A percentile compares a stretch with the other conserved stretches of the same genome.
Conservation (phyloP, 139 green algal genomes). For the Micromonas commoda region DNA sequence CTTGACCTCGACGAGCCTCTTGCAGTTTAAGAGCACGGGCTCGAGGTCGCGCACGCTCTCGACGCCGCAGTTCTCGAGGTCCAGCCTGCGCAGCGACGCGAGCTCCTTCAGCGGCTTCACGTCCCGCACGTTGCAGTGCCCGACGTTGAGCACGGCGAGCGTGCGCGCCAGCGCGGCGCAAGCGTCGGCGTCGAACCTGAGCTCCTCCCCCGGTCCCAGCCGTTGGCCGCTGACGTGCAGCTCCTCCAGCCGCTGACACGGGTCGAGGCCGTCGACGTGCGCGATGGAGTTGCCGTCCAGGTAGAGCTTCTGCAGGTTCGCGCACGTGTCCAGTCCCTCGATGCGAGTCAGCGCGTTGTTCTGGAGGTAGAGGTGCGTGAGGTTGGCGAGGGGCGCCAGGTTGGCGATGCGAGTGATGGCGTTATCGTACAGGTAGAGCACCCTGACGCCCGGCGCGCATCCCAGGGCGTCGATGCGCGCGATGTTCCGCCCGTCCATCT, state of each 20-base stretch:
- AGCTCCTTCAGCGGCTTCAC: neutral
- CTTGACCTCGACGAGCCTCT: neutral
- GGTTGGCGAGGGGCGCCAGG: neutral
- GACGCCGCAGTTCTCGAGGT: neutral
- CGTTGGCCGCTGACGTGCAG: constrained; percentile 45
- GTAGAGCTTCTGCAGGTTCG: constrained; percentile 46
- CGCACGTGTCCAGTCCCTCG: constrained; percentile 21
- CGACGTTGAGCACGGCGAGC: constrained; percentile 26
- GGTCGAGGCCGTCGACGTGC: constrained; percentile 23
- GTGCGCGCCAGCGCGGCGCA: constrained; percentile 20
- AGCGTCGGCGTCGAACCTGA: constrained; percentile 30
- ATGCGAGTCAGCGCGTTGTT: constrained; percentile 45
- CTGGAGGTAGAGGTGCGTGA: constrained; percentile 42
- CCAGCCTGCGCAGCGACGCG: neutral
- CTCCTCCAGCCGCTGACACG: constrained; percentile 40
- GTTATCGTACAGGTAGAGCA: constrained; percentile 56
- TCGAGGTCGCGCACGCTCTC: neutral
- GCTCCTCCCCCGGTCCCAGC: constrained; percentile 20
- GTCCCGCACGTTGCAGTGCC: neutral
- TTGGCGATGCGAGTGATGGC: constrained; percentile 17
- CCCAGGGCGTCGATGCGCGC: neutral
- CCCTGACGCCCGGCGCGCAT: constrained; percentile 16
- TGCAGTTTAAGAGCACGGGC: neutral
- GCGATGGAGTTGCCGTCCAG: constrained; percentile 42
- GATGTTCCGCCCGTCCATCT: neutral